phyloP scores from a whole-genome alignment of 2,329 filamentous ascomycete species.

The Calonectria pteridis region DNA sequence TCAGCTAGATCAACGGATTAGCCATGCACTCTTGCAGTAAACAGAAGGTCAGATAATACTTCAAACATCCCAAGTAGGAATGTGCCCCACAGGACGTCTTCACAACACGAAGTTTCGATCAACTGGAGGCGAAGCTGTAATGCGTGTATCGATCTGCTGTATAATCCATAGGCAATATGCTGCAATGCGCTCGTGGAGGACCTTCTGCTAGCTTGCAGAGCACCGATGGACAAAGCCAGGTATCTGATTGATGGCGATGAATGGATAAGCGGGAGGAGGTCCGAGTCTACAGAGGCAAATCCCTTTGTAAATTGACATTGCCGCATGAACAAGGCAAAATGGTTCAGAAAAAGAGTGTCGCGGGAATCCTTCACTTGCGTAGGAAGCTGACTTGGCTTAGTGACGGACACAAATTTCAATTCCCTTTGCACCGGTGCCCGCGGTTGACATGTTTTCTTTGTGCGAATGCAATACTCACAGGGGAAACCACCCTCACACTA shows the following conservation, averaged over 20 bases:
- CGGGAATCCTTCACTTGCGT: neutral
- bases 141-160: slow-evolving; percentile 34
- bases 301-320: slow-evolving; percentile 36
- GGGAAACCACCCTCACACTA: slow-evolving; percentile 44
- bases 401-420: slow-evolving; percentile 28
- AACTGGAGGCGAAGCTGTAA: slow-evolving; percentile 27
- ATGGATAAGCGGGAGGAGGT: slow-evolving; percentile 36
- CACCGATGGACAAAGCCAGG: slow-evolving; percentile 41
- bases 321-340: slow-evolving; percentile 35
- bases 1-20: slow-evolving; percentile 35
- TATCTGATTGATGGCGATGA: slow-evolving; percentile 30
- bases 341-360: slow-evolving; percentile 20
- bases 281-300: slow-evolving; percentile 12
- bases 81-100: slow-evolving; percentile 42
- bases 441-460: slow-evolving; percentile 37
- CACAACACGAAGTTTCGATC: neutral
- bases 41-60: slow-evolving; percentile 13
- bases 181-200: neutral
- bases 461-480: slow-evolving; percentile 44
- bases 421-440: neutral
- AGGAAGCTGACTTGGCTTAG: neutral
- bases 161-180: slow-evolving; percentile 30
- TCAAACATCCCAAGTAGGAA: slow-evolving; percentile 46
- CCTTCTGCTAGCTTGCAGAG: slow-evolving; percentile 40
- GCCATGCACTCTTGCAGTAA: rapidly evolving